Percentiles rank a stretch among this genome's conserved stretches.
These are phyloP conservation scores for Danielia oregonensis DNA, from an alignment of 805 yeast species.

Conservation along the genomic window DNA sequence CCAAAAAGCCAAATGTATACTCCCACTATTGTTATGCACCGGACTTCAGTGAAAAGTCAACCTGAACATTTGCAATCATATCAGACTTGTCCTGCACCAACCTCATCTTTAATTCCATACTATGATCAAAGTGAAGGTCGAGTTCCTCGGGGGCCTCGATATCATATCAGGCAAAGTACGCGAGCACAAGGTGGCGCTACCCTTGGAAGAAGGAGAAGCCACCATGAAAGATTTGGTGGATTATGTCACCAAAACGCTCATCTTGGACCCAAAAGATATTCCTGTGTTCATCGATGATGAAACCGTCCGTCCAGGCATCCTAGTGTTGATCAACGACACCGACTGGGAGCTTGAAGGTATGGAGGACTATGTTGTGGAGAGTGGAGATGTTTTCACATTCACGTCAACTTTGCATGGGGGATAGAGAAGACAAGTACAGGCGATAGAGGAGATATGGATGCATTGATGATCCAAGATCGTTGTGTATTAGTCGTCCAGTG, in stretches of 20 bases:
- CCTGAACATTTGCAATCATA: too few species aligned
- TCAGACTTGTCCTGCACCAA: too few species aligned
- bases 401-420: constrained; percentile 97
- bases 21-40: too few species aligned
- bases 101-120: too few species aligned
- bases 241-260: constrained; percentile 50
- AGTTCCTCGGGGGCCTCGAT: constrained; percentile 76
- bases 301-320: constrained; percentile 83
- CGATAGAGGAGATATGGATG: too few species aligned
- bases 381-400: constrained; percentile 76
- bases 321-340: constrained; percentile 87
- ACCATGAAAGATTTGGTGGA: constrained; percentile 52
- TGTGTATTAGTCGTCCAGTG: too few species aligned
- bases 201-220: constrained; percentile 41
- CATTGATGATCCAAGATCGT: too few species aligned
- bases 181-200: constrained; percentile 44
- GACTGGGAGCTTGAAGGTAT: constrained; percentile 97
- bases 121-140: constrained; percentile 37
- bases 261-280: constrained; percentile 57
- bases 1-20: too few species aligned
- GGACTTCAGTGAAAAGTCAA: too few species aligned
- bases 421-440: constrained; percentile 22
- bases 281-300: constrained; percentile 80
- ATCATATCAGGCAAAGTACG: constrained; percentile 63
- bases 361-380: constrained; percentile 72